Evolutionary conservation across 176 grass and related monocot species (phyloP), one percentile per base, ranked within the genome.

Genomic region (Urochloa ruziziensis): DNA sequence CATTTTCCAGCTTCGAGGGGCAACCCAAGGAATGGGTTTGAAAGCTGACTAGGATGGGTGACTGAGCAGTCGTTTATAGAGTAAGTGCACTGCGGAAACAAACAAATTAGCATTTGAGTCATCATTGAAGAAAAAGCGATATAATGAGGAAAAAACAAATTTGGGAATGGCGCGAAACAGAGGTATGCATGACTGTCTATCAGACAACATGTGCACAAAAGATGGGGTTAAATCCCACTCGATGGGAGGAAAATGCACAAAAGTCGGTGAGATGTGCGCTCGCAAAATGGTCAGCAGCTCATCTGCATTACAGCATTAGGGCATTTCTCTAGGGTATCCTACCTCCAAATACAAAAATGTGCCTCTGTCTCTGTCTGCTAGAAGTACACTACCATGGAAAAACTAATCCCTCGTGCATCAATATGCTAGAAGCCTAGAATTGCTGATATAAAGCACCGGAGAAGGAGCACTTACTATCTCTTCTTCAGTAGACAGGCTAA

Each of bases 11-110:
- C 81, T 81, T 95, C 93, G 15, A 98, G 78, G 16, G 96, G 96
- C 67, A 98, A 84, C 65, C 96, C 96, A 61, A 98, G 89, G 73
- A 94, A 98, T 59, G 96, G 93, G 59, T 98, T 98, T 56, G 53
- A 54, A 56, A 98, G 87, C 80, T 98, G 96, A 72, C 93, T 94
- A 27, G 93, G 93, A 78, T 98, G 93, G 44, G 91, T 91, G 17
- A 98, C 85, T 5, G 96, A 76, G 4, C 91, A 95, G 2, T 94
- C 93, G 25, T 86, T 98, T n/a, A 92, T 56, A 0, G 93, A 90
- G 42, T 92, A 98, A 0, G 79, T 94, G 49, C 71, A 76, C 96
- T 98, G 87, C 60, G 84, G 83, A 64, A 32, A 67, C 52, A 74
- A 66, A 77, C 24, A 65, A 76, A 65, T 3, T 28, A 27, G 60